phyloP scores from a whole-genome alignment of 2,329 filamentous ascomycete genomes.

The Beauveria caledonica region DNA sequence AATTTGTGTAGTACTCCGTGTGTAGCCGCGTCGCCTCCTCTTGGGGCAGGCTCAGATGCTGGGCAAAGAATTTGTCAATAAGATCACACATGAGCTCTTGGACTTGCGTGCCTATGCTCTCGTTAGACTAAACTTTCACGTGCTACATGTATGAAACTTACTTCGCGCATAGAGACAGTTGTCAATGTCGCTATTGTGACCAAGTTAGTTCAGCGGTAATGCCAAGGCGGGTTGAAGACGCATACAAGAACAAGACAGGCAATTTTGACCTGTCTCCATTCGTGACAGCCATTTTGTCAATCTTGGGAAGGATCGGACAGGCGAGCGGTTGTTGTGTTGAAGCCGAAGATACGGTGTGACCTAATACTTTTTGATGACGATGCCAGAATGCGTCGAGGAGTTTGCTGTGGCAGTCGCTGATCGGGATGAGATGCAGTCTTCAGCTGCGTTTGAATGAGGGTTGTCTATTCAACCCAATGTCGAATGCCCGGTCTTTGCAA shows the following conservation, averaged over 20 bases:
- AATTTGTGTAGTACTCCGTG: conserved; percentile 87
- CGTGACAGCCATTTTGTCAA: conserved; percentile 22
- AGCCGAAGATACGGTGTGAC: not conserved
- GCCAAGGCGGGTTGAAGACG: not conserved
- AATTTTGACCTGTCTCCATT: conserved; percentile 27
- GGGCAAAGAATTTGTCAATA: conserved; percentile 57
- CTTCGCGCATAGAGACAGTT: conserved; percentile 93
- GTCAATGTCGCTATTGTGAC: conserved; percentile 74
- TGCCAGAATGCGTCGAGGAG: not conserved
- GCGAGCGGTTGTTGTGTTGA: not conserved
- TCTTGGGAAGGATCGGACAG: not conserved
- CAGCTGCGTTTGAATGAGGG: not conserved
- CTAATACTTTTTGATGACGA: not conserved
- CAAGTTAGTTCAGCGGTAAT: not conserved
- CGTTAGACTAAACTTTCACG: not conserved
- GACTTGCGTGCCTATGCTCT: conserved; percentile 59
- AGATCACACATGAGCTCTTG: conserved; percentile 81
- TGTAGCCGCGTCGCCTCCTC: conserved; percentile 83
- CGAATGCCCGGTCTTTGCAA: not conserved
- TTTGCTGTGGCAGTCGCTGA: not conserved
- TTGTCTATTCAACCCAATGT: not conserved
- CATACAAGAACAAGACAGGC: conserved; percentile 38
- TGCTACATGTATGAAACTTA: conserved; percentile 31
- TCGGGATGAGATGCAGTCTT: not conserved
- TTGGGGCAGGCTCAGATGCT: conserved; percentile 63